These are phyloP conservation scores for Rhytidiadelphus loreus DNA, from an alignment of 225 moss, liverwort and hornwort genomes.

Conservation along the genomic window DNA sequence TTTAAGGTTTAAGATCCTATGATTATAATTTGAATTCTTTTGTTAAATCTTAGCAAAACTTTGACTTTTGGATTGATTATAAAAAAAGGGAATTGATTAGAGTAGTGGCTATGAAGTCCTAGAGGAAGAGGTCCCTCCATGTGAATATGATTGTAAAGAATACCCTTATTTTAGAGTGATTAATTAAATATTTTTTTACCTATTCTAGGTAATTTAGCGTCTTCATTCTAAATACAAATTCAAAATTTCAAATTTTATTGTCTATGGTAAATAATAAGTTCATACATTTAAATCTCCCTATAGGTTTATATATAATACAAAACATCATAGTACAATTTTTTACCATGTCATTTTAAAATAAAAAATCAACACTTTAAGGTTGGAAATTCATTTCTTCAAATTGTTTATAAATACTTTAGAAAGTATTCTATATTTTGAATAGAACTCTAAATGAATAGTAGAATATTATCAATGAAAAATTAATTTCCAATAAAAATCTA, in stretches of 20 bases:
- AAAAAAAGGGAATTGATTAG: not conserved
- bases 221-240: not conserved
- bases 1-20: not conserved
- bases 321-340: not conserved
- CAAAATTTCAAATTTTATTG: not conserved
- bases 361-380: not conserved
- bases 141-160: too few species aligned
- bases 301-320: too few species aligned
- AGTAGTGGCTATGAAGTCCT: not conserved
- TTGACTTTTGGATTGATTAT: not conserved
- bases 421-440: not conserved
- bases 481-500: not conserved
- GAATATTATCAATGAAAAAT: not conserved
- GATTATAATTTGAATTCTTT: not conserved
- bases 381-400: not conserved
- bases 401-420: fast-evolving
- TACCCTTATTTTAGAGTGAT: not conserved
- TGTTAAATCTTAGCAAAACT: not conserved
- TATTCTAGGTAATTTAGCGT: not conserved
- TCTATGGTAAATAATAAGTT: not conserved
- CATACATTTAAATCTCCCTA: fast-evolving
- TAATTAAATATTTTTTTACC: not conserved
- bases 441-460: not conserved
- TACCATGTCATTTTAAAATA: fast-evolving
- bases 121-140: not conserved